Evolutionary conservation across 2,329 filamentous ascomycete species (phyloP).

Genomic region (Pseudocercospora musae): DNA sequence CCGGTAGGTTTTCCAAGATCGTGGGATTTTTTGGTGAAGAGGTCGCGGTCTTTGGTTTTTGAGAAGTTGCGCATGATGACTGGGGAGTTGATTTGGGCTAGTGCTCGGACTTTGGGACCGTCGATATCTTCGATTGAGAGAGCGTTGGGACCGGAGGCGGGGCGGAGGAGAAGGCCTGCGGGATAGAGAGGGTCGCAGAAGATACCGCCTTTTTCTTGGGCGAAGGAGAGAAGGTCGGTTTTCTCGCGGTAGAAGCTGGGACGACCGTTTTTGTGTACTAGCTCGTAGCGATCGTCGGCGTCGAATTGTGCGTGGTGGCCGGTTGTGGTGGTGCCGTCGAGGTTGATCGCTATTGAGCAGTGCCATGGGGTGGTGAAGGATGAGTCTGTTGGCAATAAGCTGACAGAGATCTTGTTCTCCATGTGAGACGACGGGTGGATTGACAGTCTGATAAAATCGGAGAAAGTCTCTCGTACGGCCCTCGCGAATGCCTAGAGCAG

Average conservation of each 20-base stretch:
- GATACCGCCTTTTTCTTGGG: conserved; percentile 6
- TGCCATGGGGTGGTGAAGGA: conserved; percentile 20
- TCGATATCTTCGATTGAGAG: conserved; percentile 9
- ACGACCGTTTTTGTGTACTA: conserved; percentile 8
- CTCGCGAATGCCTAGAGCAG: conserved; percentile 14
- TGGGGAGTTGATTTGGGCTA: conserved; percentile 14
- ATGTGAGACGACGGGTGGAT: conserved; percentile 7
- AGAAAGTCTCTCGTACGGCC: conserved; percentile 13
- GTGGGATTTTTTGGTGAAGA: conserved; percentile 9
- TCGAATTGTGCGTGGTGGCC: conserved; percentile 13
- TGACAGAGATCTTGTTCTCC: conserved; percentile 13
- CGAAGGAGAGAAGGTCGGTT: conserved; percentile 9
- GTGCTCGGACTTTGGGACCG: conserved; percentile 11
- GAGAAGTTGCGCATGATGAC: conserved; percentile 14
- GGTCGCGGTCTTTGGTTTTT: conserved; percentile 11
- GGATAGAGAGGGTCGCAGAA: conserved; percentile 14
- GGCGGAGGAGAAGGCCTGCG: conserved; percentile 10
- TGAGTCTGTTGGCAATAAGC: conserved; percentile 10
- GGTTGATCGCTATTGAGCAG: conserved; percentile 19
- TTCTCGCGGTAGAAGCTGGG: conserved; percentile 17
- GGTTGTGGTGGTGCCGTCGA: conserved; percentile 21
- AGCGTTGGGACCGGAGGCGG: conserved; percentile 4
- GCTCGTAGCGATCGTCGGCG: conserved; percentile 14
- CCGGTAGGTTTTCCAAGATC: conserved; percentile 5
- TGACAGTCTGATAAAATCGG: conserved; percentile 12